These are phyloP conservation scores for Potentilla sterilis DNA, from an alignment of 306 rosid genomes.

Conservation along the genomic window DNA sequence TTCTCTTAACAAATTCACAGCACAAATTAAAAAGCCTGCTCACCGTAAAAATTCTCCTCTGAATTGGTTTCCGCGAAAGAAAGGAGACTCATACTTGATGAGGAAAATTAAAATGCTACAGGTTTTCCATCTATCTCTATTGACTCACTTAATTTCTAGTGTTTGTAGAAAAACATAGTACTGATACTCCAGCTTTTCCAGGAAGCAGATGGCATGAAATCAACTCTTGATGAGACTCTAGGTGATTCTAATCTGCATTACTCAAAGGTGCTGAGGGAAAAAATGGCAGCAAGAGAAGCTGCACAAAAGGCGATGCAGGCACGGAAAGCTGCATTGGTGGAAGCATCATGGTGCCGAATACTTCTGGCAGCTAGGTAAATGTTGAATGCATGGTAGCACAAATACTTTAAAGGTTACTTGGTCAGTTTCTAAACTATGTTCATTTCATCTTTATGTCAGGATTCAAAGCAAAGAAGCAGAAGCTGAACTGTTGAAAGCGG, in stretches of 20 bases:
- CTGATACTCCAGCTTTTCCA: conserved; percentile 26
- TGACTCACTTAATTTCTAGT: not conserved
- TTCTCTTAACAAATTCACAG: conserved; percentile 59
- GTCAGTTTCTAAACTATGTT: conserved; percentile 8
- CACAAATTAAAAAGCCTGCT: conserved; percentile 78
- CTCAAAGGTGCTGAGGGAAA: conserved; percentile 74
- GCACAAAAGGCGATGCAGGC: conserved; percentile 78
- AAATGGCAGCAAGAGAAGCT: conserved; percentile 91
- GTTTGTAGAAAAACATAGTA: not conserved
- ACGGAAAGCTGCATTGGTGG: conserved; percentile 83
- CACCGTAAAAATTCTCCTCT: conserved; percentile 77
- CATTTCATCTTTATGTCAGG: conserved; percentile 39
- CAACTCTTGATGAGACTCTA: conserved; percentile 86
- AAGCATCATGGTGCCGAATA: conserved; percentile 97
- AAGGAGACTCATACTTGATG: conserved; percentile 77
- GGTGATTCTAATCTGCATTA: conserved; percentile 94
- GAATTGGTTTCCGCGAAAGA: conserved; percentile 89
- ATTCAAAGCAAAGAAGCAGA: conserved; percentile 80
- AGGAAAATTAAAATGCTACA: conserved; percentile 91
- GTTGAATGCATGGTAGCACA: not conserved
- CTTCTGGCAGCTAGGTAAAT: conserved; percentile 72
- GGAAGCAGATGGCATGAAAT: conserved; percentile 82
- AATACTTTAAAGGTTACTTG: not conserved
- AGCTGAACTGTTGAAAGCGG: conserved; percentile 55
- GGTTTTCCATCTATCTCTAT: conserved; percentile 39